Base-by-base conservation (phyloP, 306 rosid species). In the Phaseolus lunatus region DNA sequence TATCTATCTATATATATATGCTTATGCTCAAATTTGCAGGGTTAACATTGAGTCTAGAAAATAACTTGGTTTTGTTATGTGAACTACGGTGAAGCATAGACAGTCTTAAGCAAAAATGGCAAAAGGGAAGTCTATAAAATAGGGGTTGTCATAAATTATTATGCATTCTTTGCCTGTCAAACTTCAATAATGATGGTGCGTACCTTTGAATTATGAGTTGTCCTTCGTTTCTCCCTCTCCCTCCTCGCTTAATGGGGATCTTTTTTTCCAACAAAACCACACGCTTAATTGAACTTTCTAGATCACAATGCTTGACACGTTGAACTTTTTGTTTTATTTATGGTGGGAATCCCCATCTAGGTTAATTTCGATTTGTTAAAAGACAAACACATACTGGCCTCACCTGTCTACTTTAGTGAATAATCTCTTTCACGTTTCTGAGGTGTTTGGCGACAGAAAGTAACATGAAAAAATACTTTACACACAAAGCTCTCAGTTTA, bases 121-220 rank as follows among this genome's bases (percentile, higher is more conserved):
- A 72, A 71, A 83, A 77, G 71, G 57, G 66, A 70, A 72, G 66
- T 27, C 84, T 88, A 79, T 49, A 79, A 45, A 81, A 61, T 53
- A 15, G 83, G 82, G 76, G 54, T 85, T 83, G 72, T 77, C 81
- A 64, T 66, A 79, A 81, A 82, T 67, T 78, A 77, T 72, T 80
- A 64, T 57, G 78, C 80, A 29, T 49, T 82, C 57, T 78, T 80
- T 78, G 68, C 79, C 79, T 72, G 81, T 86, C 79, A 78, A 87
- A 76, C 75, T 76, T 83, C 81, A 85, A 83, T 84, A 86, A 85
- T 86, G 48, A 84, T 84, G 70, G 65, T 61, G 26, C 10, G 74
- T 76, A 72, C 82, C 84, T 62, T 77, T 67, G 82, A 78, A 74
- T 74, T 84, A 78, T 73, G 77, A 78, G 80, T 35, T 76, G 85